A percentile compares a stretch with the other conserved stretches of the same genome.
These are phyloP conservation scores for Craterostigma plantagineum DNA, from an alignment of 257 asterid genomes.

Conservation along the genomic window DNA sequence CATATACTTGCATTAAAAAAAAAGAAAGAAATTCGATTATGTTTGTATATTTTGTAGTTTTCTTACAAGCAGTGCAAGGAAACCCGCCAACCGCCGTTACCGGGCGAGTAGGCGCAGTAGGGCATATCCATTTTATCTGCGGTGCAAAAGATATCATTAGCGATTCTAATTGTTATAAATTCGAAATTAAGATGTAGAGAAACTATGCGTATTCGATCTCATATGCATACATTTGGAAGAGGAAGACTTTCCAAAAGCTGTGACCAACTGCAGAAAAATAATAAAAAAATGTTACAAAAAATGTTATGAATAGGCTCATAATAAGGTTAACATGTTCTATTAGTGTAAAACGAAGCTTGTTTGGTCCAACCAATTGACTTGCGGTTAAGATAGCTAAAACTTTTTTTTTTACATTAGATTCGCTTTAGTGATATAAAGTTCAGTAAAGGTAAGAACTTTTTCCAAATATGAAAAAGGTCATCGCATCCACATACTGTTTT, in stretches of 20 bases:
- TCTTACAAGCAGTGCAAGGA: slow-evolving; percentile 94
- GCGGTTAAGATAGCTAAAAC: too few relatives aligned
- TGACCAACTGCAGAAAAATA: slow-evolving; percentile 67
- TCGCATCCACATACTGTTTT: too few relatives aligned
- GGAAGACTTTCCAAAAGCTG: slow-evolving; percentile 85
- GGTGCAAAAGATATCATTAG: neutral
- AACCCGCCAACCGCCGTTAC: slow-evolving; percentile 89
- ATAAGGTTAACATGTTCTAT: too few relatives aligned
- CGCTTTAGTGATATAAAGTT: too few relatives aligned
- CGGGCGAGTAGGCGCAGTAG: slow-evolving; percentile 95
- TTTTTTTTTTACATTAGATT: too few relatives aligned
- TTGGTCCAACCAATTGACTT: too few relatives aligned
- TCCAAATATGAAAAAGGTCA: too few relatives aligned
- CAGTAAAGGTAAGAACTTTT: too few relatives aligned
- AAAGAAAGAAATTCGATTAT: too few relatives aligned
- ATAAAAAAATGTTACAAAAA: slow-evolving; percentile 7
- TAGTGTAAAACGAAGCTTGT: too few relatives aligned
- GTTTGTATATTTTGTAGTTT: neutral
- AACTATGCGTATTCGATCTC: neutral
- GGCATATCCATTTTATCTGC: slow-evolving; percentile 99
- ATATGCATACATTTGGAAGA: slow-evolving; percentile 68
- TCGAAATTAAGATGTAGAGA: slow-evolving; percentile 1
- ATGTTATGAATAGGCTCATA: too few relatives aligned
- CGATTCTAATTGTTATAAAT: neutral
- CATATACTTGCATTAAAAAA: too few relatives aligned